A percentile compares a stretch with the other conserved stretches of the same genome.
Conservation (phyloP, 2,329 filamentous ascomycete species). For the Ophiocordyceps camponoti-floridani region DNA sequence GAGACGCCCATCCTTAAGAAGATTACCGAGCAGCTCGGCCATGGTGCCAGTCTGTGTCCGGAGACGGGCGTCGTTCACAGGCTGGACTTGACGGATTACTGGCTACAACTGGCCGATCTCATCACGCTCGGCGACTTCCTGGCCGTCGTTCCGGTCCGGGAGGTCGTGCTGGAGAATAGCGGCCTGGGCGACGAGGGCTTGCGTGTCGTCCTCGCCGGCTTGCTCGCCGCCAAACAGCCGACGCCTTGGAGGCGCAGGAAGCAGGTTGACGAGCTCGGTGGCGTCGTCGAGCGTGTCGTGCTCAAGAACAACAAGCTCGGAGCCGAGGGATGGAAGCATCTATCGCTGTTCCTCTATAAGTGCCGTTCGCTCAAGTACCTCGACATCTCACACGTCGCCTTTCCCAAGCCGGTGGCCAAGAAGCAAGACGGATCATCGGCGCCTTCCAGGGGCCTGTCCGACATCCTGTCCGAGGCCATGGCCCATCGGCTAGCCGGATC, state of each 20-base stretch:
- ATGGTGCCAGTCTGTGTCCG: constrained; percentile 44
- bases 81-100: constrained; percentile 71
- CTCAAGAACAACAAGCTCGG: constrained; percentile 88
- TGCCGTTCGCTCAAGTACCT: constrained; percentile 72
- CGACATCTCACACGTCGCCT: constrained; percentile 70
- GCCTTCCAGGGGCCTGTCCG: constrained; percentile 15
- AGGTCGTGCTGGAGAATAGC: constrained; percentile 73
- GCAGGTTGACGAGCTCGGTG: constrained; percentile 33
- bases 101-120: constrained; percentile 67
- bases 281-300: constrained; percentile 71
- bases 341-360: constrained; percentile 79
- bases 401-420: constrained; percentile 33
- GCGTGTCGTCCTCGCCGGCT: constrained; percentile 67
- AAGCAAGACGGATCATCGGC: constrained; percentile 4
- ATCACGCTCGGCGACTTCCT: constrained; percentile 85
- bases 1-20: constrained; percentile 86
- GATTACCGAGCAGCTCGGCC: constrained; percentile 73
- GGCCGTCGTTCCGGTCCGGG: constrained; percentile 78
- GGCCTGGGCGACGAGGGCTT: constrained; percentile 75
- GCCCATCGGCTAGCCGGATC: constrained; percentile 59
- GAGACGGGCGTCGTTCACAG: constrained; percentile 62
- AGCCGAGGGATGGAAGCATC: constrained; percentile 75
- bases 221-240: constrained; percentile 61
- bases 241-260: constrained; percentile 32
- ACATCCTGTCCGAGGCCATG: constrained; percentile 60